These are phyloP conservation scores for Arabis hirsuta DNA, from an alignment of 345 rosid genomes.

Conservation along the genomic window DNA sequence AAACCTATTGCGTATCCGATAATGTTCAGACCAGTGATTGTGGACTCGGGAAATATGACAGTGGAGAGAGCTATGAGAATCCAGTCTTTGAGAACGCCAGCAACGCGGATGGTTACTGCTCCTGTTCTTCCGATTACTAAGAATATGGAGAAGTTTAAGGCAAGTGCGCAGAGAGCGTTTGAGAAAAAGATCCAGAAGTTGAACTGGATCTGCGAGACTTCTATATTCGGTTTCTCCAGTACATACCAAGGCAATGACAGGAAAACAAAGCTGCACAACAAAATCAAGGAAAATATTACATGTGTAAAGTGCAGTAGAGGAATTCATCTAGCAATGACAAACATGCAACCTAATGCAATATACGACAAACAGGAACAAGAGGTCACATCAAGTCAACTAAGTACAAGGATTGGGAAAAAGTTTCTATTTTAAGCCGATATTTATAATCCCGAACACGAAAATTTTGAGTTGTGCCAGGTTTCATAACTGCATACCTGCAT, in stretches of 20 bases:
- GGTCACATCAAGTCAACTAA: slow-evolving; percentile 21
- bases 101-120: slow-evolving; percentile 91
- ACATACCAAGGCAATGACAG: slow-evolving; percentile 90
- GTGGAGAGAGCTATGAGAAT: slow-evolving; percentile 95
- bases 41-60: slow-evolving; percentile 87
- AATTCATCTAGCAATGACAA: slow-evolving; percentile 2
- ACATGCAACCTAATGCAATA: not conserved
- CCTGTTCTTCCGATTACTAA: slow-evolving; percentile 96
- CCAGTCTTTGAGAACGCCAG: slow-evolving; percentile 97
- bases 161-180: slow-evolving; percentile 89
- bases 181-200: slow-evolving; percentile 98
- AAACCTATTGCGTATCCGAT: slow-evolving; percentile 94
- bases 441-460: not conserved
- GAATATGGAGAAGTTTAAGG: slow-evolving; percentile 90
- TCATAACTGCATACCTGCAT: slow-evolving; percentile 72
- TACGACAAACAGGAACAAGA: not conserved
- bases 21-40: slow-evolving; percentile 89
- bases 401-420: not conserved
- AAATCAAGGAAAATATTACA: not conserved
- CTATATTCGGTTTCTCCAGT: slow-evolving; percentile 83
- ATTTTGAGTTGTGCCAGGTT: not conserved
- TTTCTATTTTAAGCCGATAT: slow-evolving; percentile 17
- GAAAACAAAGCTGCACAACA: slow-evolving; percentile 80
- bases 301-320: not conserved
- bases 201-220: slow-evolving; percentile 83